phyloP scores from a whole-genome alignment of 2,329 filamentous ascomycete genomes.

The Botrytis paeoniae region DNA sequence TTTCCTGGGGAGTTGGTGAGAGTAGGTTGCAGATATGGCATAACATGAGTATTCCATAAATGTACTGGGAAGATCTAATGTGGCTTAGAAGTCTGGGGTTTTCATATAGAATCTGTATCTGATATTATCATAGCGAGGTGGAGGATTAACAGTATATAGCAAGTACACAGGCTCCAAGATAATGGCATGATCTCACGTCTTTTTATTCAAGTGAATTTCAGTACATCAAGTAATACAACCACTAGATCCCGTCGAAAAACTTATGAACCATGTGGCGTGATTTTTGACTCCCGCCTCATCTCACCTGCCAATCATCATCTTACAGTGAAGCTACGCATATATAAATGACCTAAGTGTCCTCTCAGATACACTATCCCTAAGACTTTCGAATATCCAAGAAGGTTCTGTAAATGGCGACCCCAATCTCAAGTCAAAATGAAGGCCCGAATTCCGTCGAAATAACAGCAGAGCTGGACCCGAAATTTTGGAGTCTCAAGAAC shows the following conservation, averaged over 20 bases:
- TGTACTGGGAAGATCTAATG: background rate
- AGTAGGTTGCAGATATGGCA: background rate
- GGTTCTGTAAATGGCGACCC: background rate
- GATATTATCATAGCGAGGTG: background rate
- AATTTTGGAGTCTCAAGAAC: background rate
- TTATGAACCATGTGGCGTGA: background rate
- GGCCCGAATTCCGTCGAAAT: background rate
- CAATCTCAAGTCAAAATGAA: background rate
- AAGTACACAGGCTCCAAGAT: background rate
- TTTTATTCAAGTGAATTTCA: background rate
- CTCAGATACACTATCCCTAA: rapidly evolving
- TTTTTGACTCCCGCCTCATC: background rate
- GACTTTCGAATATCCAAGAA: background rate
- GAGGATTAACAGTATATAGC: background rate
- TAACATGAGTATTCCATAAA: background rate
- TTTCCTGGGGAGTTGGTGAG: background rate
- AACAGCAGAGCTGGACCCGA: background rate
- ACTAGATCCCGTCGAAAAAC: background rate
- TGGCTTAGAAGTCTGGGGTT: background rate
- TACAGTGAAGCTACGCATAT: background rate
- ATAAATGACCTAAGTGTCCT: background rate
- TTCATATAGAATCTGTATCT: background rate
- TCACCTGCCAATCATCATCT: background rate
- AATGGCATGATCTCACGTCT: background rate
- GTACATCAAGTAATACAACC: background rate